A percentile compares a stretch with the other conserved stretches of the same genome.
Evolutionary conservation across 768 basidiomycete species (phyloP).

Genomic region (Chalciporus chontae): DNA sequence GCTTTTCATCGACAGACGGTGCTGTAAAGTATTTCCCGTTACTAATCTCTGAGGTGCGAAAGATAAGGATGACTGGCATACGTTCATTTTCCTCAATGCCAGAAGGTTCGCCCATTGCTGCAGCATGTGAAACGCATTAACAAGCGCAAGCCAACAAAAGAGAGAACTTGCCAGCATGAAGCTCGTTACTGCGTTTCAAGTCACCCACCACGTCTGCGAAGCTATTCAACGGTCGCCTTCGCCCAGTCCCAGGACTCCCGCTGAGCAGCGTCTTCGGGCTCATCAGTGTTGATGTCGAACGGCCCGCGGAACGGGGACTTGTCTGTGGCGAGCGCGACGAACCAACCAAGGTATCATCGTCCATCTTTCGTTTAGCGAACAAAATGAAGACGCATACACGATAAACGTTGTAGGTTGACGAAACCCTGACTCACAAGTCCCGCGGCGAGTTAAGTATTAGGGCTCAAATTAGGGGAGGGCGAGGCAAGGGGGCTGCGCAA

Average conservation of each 20-base stretch:
- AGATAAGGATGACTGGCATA: background rate
- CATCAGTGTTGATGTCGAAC: constrained; percentile 15
- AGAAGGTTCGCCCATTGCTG: constrained; percentile 29
- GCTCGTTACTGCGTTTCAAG: constrained; percentile 35
- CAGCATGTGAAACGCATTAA: background rate
- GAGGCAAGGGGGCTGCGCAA: background rate
- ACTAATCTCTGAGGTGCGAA: background rate
- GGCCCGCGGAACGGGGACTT: no score
- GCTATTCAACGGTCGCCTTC: constrained; percentile 37
- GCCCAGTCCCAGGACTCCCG: constrained; percentile 11
- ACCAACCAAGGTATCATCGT: constrained; percentile 23
- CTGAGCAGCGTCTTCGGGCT: constrained; percentile 11
- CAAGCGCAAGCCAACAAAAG: background rate
- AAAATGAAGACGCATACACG: background rate
- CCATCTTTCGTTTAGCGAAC: constrained; percentile 11
- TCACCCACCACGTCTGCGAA: constrained; percentile 44
- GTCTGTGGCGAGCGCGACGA: constrained; percentile 18
- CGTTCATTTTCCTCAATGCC: constrained; percentile 41
- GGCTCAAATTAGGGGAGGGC: background rate
- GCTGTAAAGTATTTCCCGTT: constrained; percentile 6
- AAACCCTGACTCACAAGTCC: background rate
- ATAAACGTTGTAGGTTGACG: background rate
- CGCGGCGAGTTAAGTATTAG: background rate
- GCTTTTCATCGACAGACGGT: constrained; percentile 45
- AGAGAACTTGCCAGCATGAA: constrained; percentile 28